Evolutionary conservation across 805 yeast genomes (phyloP).

Genomic region (Sugiyamaella americana): DNA sequence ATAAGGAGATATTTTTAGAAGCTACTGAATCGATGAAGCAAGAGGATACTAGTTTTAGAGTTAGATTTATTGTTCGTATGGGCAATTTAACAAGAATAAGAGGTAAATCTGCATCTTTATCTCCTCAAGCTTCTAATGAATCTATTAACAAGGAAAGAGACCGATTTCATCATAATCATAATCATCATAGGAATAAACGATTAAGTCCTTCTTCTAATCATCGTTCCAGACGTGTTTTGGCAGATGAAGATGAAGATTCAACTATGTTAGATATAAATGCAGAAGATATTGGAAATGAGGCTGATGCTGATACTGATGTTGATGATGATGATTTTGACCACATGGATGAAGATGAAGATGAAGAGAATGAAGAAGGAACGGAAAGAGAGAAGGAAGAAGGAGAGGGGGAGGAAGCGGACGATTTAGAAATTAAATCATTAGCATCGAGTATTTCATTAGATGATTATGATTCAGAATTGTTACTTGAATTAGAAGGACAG

Average conservation of each 20-base stretch:
- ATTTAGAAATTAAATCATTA: slow-evolving; percentile 2
- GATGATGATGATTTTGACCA: neutral
- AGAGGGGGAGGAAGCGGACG: slow-evolving; percentile 9
- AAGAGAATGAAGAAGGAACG: neutral
- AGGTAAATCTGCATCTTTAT: too few species aligned
- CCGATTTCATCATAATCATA: too few species aligned
- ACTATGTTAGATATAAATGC: neutral
- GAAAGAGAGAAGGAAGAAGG: slow-evolving; percentile 2
- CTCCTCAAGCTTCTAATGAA: neutral
- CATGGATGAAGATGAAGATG: neutral
- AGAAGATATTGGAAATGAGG: slow-evolving; percentile 7
- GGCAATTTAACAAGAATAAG: slow-evolving; percentile 1
- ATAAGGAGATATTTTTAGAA: slow-evolving; percentile 57
- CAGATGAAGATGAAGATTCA: neutral
- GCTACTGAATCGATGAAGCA: slow-evolving; percentile 65
- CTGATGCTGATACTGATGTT: slow-evolving; percentile 6
- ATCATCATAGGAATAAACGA: too few species aligned
- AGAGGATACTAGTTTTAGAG: slow-evolving; percentile 73
- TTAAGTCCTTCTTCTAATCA: neutral
- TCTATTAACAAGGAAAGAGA: neutral
- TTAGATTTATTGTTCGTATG: slow-evolving; percentile 51
- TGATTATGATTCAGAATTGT: slow-evolving; percentile 10
- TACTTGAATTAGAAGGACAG: slow-evolving; percentile 76
- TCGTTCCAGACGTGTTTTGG: neutral
- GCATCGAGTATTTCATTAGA: slow-evolving; percentile 4